Evolutionary conservation across 495 filamentous ascomycete species (phyloP), one percentile per base, ranked within the genome.

Genomic region (Jackrogersella multiformis): DNA sequence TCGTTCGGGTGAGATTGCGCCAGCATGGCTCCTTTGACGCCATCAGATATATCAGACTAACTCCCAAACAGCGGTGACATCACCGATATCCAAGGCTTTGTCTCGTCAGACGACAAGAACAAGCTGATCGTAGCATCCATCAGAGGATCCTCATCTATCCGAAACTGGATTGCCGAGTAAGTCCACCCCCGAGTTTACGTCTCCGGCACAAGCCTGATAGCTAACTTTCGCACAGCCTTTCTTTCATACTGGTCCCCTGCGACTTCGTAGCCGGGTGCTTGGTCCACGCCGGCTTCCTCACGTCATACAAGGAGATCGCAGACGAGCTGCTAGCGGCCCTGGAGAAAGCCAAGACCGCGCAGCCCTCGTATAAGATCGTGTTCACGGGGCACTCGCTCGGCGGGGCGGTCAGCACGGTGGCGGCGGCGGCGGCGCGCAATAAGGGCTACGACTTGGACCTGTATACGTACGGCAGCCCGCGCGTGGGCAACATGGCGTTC

Each of bases 341-440:
- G 20, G 44, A 34, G 12, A 21, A 64, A 8, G 78, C 79, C 20
- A 59, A 48, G 24, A 46, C 51, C 13, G 66, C 74, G 24, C 44
- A 89, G 69, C 80, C 87, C 0, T 71, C 56, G 26, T 90, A 86
- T 70, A 77, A 73, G 20, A 69, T 92, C 51, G 75, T 86, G 6
- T 69, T 86, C 16, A 89, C 87, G 0, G 90, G 90, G 5, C 90
- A 92, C 79, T 88, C 86, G 30, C 82, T 91, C 12, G 90, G 90
- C 16, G 90, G 73, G 41, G 89, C 90, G 2, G 72, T 92, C 28
- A 88, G 85, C 18, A 84, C 81, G 0, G 60, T 93, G 0, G 88
- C 83, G 0, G 87, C 86, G 0, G 85, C 81, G 9, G 81, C 84
- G 56, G 74, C 91, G 56, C 81, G 87, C 4, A 84, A 82, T 42